A percentile compares a stretch with the other conserved stretches of the same genome.
Evolutionary conservation across 257 asterid species (phyloP).

Genomic region (Penstemon barbatus): DNA sequence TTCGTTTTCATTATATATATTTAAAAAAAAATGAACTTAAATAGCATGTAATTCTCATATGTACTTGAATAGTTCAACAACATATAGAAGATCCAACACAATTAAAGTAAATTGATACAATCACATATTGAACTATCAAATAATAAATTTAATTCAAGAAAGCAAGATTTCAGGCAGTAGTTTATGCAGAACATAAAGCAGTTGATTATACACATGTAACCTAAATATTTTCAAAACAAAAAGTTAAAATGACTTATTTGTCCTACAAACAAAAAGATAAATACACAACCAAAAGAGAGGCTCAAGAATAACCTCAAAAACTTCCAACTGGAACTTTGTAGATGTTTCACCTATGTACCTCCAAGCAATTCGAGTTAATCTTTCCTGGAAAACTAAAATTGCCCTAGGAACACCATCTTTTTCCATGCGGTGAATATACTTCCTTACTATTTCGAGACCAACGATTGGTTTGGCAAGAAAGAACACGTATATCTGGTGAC

Average conservation of each 20-base stretch:
- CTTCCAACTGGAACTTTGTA: conserved; percentile 75
- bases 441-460: conserved; percentile 74
- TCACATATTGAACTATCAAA: not conserved
- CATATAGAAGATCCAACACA: not conserved
- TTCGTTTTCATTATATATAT: not conserved
- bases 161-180: not conserved
- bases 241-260: not conserved
- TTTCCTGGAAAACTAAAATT: conserved; percentile 77
- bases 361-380: conserved; percentile 66
- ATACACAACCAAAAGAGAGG: conserved; percentile 19
- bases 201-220: not conserved
- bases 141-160: not conserved
- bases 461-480: conserved; percentile 78
- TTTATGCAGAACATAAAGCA: not conserved
- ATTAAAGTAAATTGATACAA: not conserved
- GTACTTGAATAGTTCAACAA: not conserved
- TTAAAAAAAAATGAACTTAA: not conserved
- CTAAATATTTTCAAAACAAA: not conserved
- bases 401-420: conserved; percentile 64
- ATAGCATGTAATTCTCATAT: conserved; percentile 5
- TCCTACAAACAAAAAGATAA: conserved; percentile 10
- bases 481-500: conserved; percentile 72
- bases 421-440: conserved; percentile 71
- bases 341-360: conserved; percentile 71
- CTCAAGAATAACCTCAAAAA: conserved; percentile 62